Conservation (phyloP, 169 alveolate species). For the Hepatocystis sp. region DNA sequence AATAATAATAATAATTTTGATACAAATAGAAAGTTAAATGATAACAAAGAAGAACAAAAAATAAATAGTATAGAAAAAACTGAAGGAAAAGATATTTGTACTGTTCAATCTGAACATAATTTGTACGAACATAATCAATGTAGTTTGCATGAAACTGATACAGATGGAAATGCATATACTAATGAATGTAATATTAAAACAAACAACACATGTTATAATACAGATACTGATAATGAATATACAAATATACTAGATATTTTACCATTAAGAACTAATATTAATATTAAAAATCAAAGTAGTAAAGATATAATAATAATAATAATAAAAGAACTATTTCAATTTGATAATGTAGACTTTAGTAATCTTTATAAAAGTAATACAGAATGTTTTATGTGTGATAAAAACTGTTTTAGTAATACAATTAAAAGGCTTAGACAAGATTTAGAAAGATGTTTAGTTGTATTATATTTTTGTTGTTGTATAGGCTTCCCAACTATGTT, state of each 20-base stretch:
- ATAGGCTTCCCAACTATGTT: conserved; percentile 74
- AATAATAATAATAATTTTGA: too few species aligned
- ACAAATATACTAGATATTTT: conserved; percentile 38
- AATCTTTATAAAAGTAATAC: conserved; percentile 24
- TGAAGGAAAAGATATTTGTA: too few species aligned
- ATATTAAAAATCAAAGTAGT: conserved; percentile 52
- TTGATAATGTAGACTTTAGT: conserved; percentile 56
- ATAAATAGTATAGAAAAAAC: too few species aligned
- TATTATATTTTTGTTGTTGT: conserved; percentile 70
- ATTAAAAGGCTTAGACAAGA: conserved; percentile 58
- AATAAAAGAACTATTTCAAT: conserved; percentile 70
- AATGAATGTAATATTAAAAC: background rate
- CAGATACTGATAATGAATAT: background rate
- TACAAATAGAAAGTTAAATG: too few species aligned
- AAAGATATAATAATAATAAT: conserved; percentile 40
- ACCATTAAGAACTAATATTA: conserved; percentile 43
- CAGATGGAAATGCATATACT: background rate
- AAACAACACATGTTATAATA: background rate
- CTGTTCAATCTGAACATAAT: too few species aligned
- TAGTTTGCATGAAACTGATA: background rate
- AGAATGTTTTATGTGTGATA: conserved; percentile 48
- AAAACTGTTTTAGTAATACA: conserved; percentile 61
- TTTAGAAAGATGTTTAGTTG: conserved; percentile 22
- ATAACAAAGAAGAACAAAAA: too few species aligned
- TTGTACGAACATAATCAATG: too few species aligned